Base-by-base conservation (phyloP, 805 yeast genomes). In the Candida nonsorbophila region DNA sequence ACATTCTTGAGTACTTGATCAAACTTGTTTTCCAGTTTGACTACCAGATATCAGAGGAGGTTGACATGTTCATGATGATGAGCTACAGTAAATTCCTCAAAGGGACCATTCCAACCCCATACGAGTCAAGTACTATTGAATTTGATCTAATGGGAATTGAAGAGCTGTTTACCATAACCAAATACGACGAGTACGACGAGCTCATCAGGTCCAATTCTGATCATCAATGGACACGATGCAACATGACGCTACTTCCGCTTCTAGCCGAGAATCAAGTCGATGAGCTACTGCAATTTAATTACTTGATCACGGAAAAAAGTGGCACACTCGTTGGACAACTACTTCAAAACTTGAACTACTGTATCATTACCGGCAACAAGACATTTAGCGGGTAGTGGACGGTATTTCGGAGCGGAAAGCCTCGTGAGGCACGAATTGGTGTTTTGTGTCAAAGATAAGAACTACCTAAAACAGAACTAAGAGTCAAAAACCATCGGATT, bases 171-270 rank as follows among this genome's bases (percentile, higher is more conserved):
- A 37, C 37, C 20, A 46, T 42, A 11, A 11, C 32, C 16, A 20
- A 32, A 16, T 26, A 32, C 30, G 48, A 44, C 14, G 33, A 32
- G 4, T 41, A 37, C 9, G 37, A 40, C 5, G 28, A 36, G n/a
- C 34, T 49, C 7, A 45, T 43, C 2, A 40, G 25, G 16, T 62
- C 69, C 2, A 42, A 46, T 5, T 41, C 60, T 1, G 42, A 49
- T 8, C 71, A 64, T 30, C 40, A 38, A 16, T 64, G 69, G 69
- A 40, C 55, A 1, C 44, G 53, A 22, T 64, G 71, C 34, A 46
- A 49, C 19, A 38, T 62, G 30, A 60, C 68, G 1, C 37, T 46
- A 10, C 33, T 64, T 6, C 71, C 71, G 3, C 36, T 64, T 13
- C 33, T 64, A 20, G 60, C 55, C 17, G 44, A 44, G 14, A 55